phyloP scores from a whole-genome alignment of 805 yeast genomes.

The Suhomyces sp. region DNA sequence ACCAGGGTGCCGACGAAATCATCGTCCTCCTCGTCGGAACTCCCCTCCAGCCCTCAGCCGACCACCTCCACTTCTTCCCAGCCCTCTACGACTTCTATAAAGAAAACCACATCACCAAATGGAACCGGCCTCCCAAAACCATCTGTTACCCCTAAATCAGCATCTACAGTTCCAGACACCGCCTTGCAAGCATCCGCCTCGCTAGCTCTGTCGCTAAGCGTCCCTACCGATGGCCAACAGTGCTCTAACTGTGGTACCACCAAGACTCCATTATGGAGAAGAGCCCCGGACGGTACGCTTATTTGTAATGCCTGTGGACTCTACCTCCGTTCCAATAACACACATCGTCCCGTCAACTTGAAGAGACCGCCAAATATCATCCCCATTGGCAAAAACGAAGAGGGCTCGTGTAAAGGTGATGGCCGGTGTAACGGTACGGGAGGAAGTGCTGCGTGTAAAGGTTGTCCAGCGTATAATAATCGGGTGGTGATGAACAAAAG shows the following conservation, averaged over 20 bases:
- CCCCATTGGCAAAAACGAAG: slow-evolving; percentile 36
- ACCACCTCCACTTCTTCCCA: too few species aligned
- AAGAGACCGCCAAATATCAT: slow-evolving; percentile 57
- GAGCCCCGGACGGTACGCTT: slow-evolving; percentile 55
- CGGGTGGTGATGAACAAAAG: slow-evolving; percentile 47
- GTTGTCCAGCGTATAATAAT: slow-evolving; percentile 83
- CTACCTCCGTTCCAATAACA: slow-evolving; percentile 57
- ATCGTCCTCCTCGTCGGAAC: too few species aligned
- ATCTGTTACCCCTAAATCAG: too few species aligned
- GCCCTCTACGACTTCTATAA: too few species aligned
- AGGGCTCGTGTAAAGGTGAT: slow-evolving; percentile 69
- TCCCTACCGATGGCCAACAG: slow-evolving; percentile 36
- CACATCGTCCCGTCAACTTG: slow-evolving; percentile 64
- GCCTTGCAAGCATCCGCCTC: too few species aligned
- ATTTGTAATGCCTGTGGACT: slow-evolving; percentile 63
- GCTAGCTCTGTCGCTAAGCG: too few species aligned
- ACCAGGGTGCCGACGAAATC: too few species aligned
- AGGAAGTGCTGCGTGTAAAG: slow-evolving; percentile 74
- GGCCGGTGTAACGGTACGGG: slow-evolving; percentile 89
- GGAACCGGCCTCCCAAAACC: too few species aligned
- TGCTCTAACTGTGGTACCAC: slow-evolving; percentile 58
- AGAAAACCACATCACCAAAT: too few species aligned
- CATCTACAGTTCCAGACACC: too few species aligned
- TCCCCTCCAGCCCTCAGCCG: too few species aligned
- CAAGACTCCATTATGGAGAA: slow-evolving; percentile 58